phyloP scores from a whole-genome alignment of 2,329 filamentous ascomycete species.

The Fusarium sulawesiense region DNA sequence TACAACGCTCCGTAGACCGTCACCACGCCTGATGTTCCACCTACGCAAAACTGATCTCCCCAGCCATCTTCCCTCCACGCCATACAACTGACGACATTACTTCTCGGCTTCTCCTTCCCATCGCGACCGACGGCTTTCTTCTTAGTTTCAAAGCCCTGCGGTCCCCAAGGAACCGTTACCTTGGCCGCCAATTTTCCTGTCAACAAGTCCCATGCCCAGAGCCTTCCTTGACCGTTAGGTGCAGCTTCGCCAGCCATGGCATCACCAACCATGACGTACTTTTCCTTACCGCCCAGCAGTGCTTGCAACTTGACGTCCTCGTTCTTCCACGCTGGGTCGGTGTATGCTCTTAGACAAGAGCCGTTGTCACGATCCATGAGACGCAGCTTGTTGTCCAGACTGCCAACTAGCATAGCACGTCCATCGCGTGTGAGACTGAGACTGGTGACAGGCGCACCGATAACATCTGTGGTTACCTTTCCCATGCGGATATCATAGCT shows the following conservation, averaged over 20 bases:
- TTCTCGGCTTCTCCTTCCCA: conserved; percentile 69
- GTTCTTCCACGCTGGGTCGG: conserved; percentile 68
- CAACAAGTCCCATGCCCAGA: conserved; percentile 88
- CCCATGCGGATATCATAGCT: conserved; percentile 87
- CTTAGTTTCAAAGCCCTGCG: conserved; percentile 58
- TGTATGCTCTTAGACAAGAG: conserved; percentile 77
- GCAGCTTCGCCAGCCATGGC: conserved; percentile 63
- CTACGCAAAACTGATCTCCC: conserved; percentile 73
- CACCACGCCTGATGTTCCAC: conserved; percentile 73
- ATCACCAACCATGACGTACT: conserved; percentile 82
- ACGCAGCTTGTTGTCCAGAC: conserved; percentile 79
- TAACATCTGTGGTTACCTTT: conserved; percentile 74
- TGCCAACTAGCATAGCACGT: conserved; percentile 78
- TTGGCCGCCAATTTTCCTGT: conserved; percentile 75
- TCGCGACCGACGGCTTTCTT: conserved; percentile 68
- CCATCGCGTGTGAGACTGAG: conserved; percentile 77
- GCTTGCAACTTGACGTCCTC: conserved; percentile 79
- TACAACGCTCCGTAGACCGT: conserved; percentile 66
- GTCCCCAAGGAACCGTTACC: conserved; percentile 69
- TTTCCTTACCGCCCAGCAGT: conserved; percentile 79
- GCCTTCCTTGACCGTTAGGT: conserved; percentile 63
- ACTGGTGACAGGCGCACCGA: conserved; percentile 80
- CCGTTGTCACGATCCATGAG: conserved; percentile 85
- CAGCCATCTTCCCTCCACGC: conserved; percentile 72
- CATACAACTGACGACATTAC: conserved; percentile 70